Conservation (phyloP, 2,329 filamentous ascomycete species). For the Neofusicoccum laricinum region DNA sequence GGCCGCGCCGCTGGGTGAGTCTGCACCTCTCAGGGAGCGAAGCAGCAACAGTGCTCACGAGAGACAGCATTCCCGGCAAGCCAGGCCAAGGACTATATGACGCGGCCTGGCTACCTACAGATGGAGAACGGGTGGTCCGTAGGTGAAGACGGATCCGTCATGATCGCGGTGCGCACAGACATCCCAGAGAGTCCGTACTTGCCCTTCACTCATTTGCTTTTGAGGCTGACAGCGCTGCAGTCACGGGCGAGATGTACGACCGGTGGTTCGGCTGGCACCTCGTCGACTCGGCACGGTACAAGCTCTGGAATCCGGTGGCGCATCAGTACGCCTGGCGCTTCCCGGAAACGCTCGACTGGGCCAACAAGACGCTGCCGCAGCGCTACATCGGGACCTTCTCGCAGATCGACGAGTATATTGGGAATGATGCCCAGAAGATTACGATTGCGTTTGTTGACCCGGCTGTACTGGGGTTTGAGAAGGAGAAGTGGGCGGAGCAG, state of each 20-base stretch:
- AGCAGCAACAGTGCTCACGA: not conserved
- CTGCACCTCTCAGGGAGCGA: not conserved
- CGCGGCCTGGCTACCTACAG: not conserved
- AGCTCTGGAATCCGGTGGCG: conserved; percentile 5
- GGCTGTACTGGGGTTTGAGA: not conserved
- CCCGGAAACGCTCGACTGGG: not conserved
- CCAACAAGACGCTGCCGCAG: not conserved
- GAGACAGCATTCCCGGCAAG: not conserved
- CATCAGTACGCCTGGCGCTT: conserved; percentile 9
- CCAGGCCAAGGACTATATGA: not conserved
- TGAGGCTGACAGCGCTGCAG: too few relatives aligned
- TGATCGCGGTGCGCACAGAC: conserved; percentile 1
- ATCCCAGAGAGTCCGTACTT: too few relatives aligned
- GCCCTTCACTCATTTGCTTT: too few relatives aligned
- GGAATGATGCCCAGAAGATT: not conserved
- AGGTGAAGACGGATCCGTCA: not conserved
- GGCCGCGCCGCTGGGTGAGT: not conserved
- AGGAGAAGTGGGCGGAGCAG: not conserved
- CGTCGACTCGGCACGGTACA: not conserved
- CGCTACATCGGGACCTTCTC: conserved; percentile 1
- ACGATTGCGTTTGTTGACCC: conserved; percentile 6
- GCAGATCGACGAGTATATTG: conserved; percentile 8
- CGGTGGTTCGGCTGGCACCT: conserved; percentile 12
- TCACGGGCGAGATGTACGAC: conserved; percentile 1
- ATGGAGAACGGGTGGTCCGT: conserved; percentile 1